Base-by-base conservation (phyloP, 495 filamentous ascomycete genomes). In the Xylaria venustula region DNA sequence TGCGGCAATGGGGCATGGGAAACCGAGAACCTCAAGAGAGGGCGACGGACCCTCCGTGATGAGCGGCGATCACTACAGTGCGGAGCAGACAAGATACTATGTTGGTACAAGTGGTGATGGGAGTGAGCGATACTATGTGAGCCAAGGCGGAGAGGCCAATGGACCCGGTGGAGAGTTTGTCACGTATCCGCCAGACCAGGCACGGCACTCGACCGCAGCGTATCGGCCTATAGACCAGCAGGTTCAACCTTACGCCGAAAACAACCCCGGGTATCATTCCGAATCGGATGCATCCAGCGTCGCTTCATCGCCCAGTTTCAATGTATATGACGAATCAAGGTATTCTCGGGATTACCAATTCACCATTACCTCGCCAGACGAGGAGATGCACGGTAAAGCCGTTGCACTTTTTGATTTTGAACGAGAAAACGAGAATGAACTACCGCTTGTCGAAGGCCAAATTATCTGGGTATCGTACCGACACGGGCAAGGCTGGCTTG, bases 341-440 rank as follows among this genome's bases (percentile, higher is more conserved):
- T 95, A 90, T 67, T 92, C 90, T 26, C 85, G 88, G 52, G 90
- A 96, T 67, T 97, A 96, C 73, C 90, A 94, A 65, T 96, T 98
- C 67, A 93, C 91, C 5, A 96, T 98, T 61, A 92, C 91, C 20
- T 95, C 90, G 23, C 92, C 93, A 7, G 93, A 97, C 67, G 93
- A 98, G 74, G 93, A 97, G 71, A 96, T 97, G 90, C 91, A 96
- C 70, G 93, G 93, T 42, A 96, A 96, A 69, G 93, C 93, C 36
- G 91, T 98, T 22, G 95, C 94, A 5, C 81, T 98, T 12, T 98
- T 95, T 68, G 91, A 97, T 72, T 98, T 98, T 72, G 85, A 87
- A 53, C 85, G 92, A 25, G 94, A 98, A 71, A 97, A 98, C 68
- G 92, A 96, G 68, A 98, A 97, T 65, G 94, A 98, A 75, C 83